These are phyloP conservation scores for Endotrypanum monterogeii DNA, from an alignment of 208 protist species.

Conservation along the genomic window DNA sequence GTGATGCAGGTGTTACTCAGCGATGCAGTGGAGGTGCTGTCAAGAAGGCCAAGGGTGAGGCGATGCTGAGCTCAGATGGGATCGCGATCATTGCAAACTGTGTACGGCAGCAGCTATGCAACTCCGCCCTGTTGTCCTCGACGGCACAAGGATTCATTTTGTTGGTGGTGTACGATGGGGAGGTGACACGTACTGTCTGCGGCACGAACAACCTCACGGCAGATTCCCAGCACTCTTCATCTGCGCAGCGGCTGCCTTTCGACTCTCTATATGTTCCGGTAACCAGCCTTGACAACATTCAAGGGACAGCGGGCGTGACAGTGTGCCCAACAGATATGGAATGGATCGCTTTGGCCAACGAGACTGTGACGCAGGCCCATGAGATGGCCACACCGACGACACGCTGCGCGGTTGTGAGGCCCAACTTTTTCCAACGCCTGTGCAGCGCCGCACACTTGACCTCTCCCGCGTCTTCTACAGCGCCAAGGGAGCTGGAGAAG, in stretches of 20 bases:
- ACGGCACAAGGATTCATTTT: slow-evolving; percentile 12
- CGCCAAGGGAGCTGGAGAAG: not conserved
- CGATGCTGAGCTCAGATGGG: slow-evolving; percentile 14
- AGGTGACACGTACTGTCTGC: not conserved
- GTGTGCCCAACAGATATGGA: slow-evolving; percentile 32
- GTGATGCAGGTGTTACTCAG: not conserved
- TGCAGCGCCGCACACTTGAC: slow-evolving; percentile 8
- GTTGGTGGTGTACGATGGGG: slow-evolving; percentile 21
- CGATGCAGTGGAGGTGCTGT: not conserved
- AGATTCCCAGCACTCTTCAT: not conserved
- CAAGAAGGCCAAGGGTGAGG: slow-evolving; percentile 7
- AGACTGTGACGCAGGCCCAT: not conserved
- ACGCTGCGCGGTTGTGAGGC: not conserved
- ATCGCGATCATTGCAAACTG: slow-evolving; percentile 38
- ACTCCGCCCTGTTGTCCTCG: slow-evolving; percentile 5
- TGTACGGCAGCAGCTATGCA: slow-evolving; percentile 10
- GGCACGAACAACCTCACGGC: not conserved
- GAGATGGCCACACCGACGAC: not conserved
- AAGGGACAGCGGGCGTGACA: too few relatives aligned
- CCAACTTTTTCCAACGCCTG: slow-evolving; percentile 12
- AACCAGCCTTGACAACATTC: not conserved
- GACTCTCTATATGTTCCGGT: slow-evolving; percentile 8
- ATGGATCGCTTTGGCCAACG: slow-evolving; percentile 27
- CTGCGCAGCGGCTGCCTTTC: slow-evolving; percentile 17
- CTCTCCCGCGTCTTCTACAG: not conserved